Evolutionary conservation across 768 basidiomycete species (phyloP).

Genomic region (Termitomyces sp.): DNA sequence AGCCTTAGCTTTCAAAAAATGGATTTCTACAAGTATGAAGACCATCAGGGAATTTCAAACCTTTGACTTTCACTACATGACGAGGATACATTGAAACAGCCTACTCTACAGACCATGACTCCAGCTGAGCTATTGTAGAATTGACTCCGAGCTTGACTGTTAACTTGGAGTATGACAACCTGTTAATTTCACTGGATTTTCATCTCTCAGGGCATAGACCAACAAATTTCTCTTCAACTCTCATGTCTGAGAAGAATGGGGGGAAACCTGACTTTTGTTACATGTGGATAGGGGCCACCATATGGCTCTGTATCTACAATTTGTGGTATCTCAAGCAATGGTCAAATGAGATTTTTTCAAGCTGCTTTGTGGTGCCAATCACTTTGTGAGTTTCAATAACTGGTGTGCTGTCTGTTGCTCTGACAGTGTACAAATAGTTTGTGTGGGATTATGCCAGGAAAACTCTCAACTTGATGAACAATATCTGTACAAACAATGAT

Average conservation of each 20-base stretch:
- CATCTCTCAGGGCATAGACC: neutral
- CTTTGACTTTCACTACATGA: neutral
- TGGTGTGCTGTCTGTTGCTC: too few relatives aligned
- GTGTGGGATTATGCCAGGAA: constrained; percentile 9
- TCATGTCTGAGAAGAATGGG: neutral
- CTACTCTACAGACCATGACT: neutral
- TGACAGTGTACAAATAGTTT: neutral
- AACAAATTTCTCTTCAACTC: neutral
- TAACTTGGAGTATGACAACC: neutral
- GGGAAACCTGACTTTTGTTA: neutral
- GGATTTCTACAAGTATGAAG: constrained; percentile 1
- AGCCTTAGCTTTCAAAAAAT: neutral
- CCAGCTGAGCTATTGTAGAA: constrained; percentile 1
- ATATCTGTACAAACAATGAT: neutral
- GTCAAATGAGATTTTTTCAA: neutral
- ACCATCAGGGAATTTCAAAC: neutral
- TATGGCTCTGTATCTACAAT: neutral
- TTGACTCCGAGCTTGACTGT: neutral
- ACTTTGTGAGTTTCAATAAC: constrained; percentile 5
- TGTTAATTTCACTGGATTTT: neutral
- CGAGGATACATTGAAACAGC: neutral
- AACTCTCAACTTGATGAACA: neutral
- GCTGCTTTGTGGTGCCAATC: constrained; percentile 2
- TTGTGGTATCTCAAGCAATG: constrained; percentile 4
- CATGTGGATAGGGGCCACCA: constrained; percentile 1